Percentiles rank a stretch among this genome's conserved stretches.
Evolutionary conservation across 441 rosid species (phyloP).

Genomic region (Jatropha multifida): DNA sequence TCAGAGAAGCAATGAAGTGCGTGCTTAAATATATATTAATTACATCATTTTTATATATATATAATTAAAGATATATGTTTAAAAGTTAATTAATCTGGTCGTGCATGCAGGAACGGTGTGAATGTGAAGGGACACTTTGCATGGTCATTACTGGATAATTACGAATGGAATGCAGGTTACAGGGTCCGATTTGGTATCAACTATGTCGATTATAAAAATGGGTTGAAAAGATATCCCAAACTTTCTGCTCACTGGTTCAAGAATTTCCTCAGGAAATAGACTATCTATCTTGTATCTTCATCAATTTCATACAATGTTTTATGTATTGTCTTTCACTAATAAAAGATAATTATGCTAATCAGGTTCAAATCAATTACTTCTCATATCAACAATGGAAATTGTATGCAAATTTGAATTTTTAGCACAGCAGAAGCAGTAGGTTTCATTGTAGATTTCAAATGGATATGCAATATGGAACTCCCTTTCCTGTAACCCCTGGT

Average conservation of each 20-base stretch:
- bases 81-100: background rate
- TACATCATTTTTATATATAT: no score
- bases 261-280: slow-evolving; percentile 38
- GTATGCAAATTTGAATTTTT: background rate
- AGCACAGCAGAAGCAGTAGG: background rate
- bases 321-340: no score
- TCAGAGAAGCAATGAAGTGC: slow-evolving; percentile 35
- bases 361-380: no score
- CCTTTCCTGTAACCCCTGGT: slow-evolving; percentile 52
- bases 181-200: slow-evolving; percentile 52
- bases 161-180: slow-evolving; percentile 53
- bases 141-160: slow-evolving; percentile 54
- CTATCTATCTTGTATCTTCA: no score
- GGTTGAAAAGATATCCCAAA: slow-evolving; percentile 49
- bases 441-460: slow-evolving; percentile 20
- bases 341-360: no score
- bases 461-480: slow-evolving; percentile 52
- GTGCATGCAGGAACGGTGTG: slow-evolving; percentile 35
- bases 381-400: background rate
- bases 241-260: slow-evolving; percentile 49
- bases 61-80: no score
- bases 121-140: slow-evolving; percentile 58
- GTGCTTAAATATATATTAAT: background rate
- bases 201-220: slow-evolving; percentile 49
- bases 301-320: no score